Evolutionary conservation across 75 land plant genomes (phyloP), one percentile per base, ranked within the genome.

Genomic region (Pseudotsuga menziesii): DNA sequence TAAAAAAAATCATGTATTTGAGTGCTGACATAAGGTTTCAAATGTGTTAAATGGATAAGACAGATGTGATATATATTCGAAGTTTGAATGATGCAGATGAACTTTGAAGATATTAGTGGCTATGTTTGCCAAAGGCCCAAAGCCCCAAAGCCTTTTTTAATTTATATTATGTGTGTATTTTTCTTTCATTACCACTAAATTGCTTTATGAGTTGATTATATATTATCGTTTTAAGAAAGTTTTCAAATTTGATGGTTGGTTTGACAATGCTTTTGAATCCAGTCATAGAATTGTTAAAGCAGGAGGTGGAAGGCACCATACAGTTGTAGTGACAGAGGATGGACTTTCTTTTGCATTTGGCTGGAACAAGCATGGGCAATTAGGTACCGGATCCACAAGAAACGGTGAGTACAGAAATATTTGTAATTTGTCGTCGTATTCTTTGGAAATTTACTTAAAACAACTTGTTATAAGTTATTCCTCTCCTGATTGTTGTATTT

Each of bases 281-380:
- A 94, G 99, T 76, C 82, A 87, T 78, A 94, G 92, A 81, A 85
- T 97, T 56, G 81, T 93, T 61, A 86, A 77, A 78, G 98, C 99
- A 23, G 94, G 85, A 76, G 76, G 89, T 75, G 99, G 99, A 16
- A 87, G 87, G 74, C 79, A 82, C 20, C 98, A 95, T 73, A 86
- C 99, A 15, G 94, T 95, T 22, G 99, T 97, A 39, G 72, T 91
- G 25, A 88, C 94, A 78, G 89, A 88, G 14, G 92, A 93, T 57
- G 92, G 90, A 5, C 61, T 78, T 22, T 91, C 98, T 19, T 78
- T 90, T 27, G 80, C 94, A 39, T 97, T 97, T 90, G 99, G 99
- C 9, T 88, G 86, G 86, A 97, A 97, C 76, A 95, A 97, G 75
- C 96, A 97, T 81, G 99, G 99, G 64, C 99, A 97, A 73, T 79